Evolutionary conservation across 75 land plant genomes (phyloP), one percentile per base, ranked within the genome.

Genomic region (Picea sitchensis): DNA sequence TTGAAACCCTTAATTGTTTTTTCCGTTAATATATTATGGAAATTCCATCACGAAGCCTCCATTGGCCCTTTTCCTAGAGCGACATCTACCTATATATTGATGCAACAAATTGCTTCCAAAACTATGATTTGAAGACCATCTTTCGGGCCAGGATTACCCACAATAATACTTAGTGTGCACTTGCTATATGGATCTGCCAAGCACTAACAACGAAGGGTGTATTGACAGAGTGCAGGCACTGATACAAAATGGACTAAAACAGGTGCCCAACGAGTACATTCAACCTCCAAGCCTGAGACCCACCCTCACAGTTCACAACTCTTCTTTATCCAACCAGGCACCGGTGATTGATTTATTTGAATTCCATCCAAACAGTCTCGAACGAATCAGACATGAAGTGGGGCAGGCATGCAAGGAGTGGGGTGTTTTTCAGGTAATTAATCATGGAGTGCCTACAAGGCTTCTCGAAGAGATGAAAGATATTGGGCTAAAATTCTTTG

Each of bases 341-440:
- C 98, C 98, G 1, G 78, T 87, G 17, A 80, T 96, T 76, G 93
- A 94, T 80, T 83, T 94, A 34, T 68, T 38, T 71, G 65, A 31
- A 14, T 65, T 74, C 61, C 76, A 77, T 18, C 61, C 84, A 23
- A 57, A 47, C 36, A 80, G 60, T 61, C 51, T 31, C 20, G 77
- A 58, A 58, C 38, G 36, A n/a, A 31, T 92, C n/a, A 71, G n/a
- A 18, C 61, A 60, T 13, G 80, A 82, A 17, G 74, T 96, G 26
- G 84, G 88, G 6, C 79, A 59, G 20, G 92, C 89, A 11, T 96
- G 93, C 84, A 9, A 41, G 11, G 85, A 92, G 4, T 96, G 98
- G 98, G 99, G 98, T 26, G 96, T 91, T 5, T 96, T 96, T 79
- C 98, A 96, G 75, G 90, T 94, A 58, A 79, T 84, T 76, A 91